Percentiles rank a stretch among this genome's conserved stretches.
phyloP scores from a whole-genome alignment of 2,329 filamentous ascomycete species.

The Mollisiaceae sp. region DNA sequence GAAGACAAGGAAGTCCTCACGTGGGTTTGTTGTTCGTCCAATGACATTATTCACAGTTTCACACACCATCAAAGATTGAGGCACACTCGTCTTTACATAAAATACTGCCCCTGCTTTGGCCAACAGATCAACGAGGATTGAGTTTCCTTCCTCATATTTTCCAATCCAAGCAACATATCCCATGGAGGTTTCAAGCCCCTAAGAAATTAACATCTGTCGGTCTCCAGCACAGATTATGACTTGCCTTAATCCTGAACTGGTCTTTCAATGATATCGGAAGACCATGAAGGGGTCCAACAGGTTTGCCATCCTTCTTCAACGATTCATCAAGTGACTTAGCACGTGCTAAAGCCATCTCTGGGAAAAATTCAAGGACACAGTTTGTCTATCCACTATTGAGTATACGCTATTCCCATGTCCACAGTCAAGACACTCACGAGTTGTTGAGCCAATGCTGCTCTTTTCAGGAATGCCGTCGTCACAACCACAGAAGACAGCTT shows the following conservation, averaged over 20 bases:
- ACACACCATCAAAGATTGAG: conserved; percentile 39
- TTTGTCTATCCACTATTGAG: conserved; percentile 34
- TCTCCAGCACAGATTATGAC: not conserved
- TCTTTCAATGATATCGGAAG: conserved; percentile 65
- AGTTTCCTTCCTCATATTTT: conserved; percentile 34
- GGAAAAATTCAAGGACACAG: conserved; percentile 53
- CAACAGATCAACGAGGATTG: conserved; percentile 43
- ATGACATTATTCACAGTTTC: conserved; percentile 50
- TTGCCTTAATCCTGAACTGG: conserved; percentile 62
- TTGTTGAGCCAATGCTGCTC: conserved; percentile 55
- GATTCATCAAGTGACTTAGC: conserved; percentile 53
- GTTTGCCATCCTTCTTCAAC: conserved; percentile 45
- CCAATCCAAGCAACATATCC: conserved; percentile 66
- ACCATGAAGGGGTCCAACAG: conserved; percentile 66
- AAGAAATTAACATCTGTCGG: conserved; percentile 28
- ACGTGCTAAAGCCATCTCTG: conserved; percentile 50
- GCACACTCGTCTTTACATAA: conserved; percentile 94
- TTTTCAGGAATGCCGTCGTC: conserved; percentile 53
- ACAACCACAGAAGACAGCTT: conserved; percentile 44
- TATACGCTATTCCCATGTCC: not conserved
- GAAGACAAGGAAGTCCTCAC: conserved; percentile 5
- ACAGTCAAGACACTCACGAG: conserved; percentile 34
- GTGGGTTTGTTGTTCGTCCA: conserved; percentile 48
- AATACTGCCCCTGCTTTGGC: conserved; percentile 73
- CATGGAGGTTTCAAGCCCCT: conserved; percentile 54